Conservation (phyloP, 148 eudicot species). For the Diospyros kaki region DNA sequence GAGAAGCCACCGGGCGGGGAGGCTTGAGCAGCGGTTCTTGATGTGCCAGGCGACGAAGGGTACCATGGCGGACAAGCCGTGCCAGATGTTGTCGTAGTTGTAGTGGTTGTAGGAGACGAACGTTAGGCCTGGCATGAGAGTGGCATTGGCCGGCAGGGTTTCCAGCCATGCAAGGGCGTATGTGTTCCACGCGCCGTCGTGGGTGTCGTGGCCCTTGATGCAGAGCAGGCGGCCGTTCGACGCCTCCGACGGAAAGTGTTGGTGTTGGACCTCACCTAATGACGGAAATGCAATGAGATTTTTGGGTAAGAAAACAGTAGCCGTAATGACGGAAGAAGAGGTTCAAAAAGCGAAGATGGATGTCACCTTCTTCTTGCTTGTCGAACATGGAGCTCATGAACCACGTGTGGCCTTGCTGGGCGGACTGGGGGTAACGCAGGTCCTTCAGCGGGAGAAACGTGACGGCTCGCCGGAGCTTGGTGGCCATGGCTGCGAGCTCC, state of each 20-base stretch:
- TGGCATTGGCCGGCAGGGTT: constrained; percentile 54
- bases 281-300: too few relatives aligned
- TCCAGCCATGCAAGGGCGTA: constrained; percentile 69
- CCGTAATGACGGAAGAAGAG: too few relatives aligned
- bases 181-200: constrained; percentile 70
- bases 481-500: constrained; percentile 8
- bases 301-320: too few relatives aligned
- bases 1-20: constrained; percentile 52
- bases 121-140: constrained; percentile 48
- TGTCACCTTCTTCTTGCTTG: constrained; percentile 44
- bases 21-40: constrained; percentile 33
- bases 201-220: constrained; percentile 55
- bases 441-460: constrained; percentile 77
- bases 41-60: constrained; percentile 75
- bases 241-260: constrained; percentile 51
- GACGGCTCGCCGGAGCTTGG: constrained; percentile 46
- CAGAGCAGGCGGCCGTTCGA: constrained; percentile 59
- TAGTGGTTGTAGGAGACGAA: constrained; percentile 73
- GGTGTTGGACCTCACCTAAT: constrained; percentile 46
- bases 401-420: constrained; percentile 74
- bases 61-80: constrained; percentile 51
- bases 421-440: constrained; percentile 39
- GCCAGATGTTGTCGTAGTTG: constrained; percentile 65
- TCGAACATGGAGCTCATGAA: constrained; percentile 83
- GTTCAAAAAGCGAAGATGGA: too few relatives aligned